A percentile compares a stretch with the other conserved stretches of the same genome.
These are phyloP conservation scores for Trematosphaeria pertusa DNA, from an alignment of 2,329 filamentous ascomycete genomes.

Conservation along the genomic window DNA sequence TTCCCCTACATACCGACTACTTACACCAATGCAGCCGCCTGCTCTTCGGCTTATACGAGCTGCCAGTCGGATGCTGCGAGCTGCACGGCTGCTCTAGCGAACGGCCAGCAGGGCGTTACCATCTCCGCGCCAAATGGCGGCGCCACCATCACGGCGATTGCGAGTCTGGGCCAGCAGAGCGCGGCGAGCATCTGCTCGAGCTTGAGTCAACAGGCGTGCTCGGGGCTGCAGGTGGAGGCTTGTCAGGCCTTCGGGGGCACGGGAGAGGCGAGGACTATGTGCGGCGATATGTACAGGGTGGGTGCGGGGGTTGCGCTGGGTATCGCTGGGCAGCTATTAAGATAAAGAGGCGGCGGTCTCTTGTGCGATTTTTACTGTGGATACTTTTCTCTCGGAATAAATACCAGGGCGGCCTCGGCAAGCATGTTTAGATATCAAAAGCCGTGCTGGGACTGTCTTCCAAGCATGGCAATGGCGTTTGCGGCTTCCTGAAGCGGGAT, in stretches of 20 bases:
- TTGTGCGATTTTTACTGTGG: neutral
- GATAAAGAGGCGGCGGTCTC: constrained; percentile 11
- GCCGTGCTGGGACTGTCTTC: too few species aligned
- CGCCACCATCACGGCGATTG: constrained; percentile 56
- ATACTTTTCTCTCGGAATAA: neutral
- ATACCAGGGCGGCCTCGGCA: too few species aligned
- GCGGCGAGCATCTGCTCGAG: constrained; percentile 44
- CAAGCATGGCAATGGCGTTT: too few species aligned
- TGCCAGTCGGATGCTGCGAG: constrained; percentile 57
- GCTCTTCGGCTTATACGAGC: constrained; percentile 61
- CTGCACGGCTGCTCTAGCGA: constrained; percentile 53
- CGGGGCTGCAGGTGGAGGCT: constrained; percentile 55
- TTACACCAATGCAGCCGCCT: constrained; percentile 59
- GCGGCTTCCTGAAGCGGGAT: too few species aligned
- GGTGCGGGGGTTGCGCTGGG: constrained; percentile 46
- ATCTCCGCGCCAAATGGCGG: constrained; percentile 58
- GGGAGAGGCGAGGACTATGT: constrained; percentile 36
- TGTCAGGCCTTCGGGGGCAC: constrained; percentile 50
- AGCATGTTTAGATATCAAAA: too few species aligned
- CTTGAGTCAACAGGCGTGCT: constrained; percentile 55
- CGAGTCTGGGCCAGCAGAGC: constrained; percentile 34
- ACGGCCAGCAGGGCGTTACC: constrained; percentile 59
- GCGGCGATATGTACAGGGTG: constrained; percentile 28
- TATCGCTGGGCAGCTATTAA: constrained; percentile 49
- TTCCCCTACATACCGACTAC: constrained; percentile 62